Conservation (phyloP, 345 rosid genomes). For the Brassica napus region DNA sequence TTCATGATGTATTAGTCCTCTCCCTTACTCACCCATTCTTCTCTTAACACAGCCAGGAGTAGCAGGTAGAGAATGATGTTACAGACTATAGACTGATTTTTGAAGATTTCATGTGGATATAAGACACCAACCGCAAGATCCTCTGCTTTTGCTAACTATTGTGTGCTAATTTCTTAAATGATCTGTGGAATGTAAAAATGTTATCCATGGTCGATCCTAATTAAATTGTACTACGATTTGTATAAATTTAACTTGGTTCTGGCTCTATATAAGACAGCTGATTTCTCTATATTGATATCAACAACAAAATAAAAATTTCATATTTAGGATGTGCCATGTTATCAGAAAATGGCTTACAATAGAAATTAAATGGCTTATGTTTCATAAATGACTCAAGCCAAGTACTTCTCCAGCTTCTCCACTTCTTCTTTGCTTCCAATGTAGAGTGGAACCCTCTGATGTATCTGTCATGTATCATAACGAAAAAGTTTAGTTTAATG, state of each 20-base stretch:
- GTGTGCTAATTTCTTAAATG: neutral
- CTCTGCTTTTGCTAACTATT: slow-evolving; percentile 1
- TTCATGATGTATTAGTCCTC: too few species aligned
- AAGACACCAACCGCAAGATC: too few species aligned
- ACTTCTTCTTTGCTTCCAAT: slow-evolving; percentile 93
- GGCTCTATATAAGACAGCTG: neutral
- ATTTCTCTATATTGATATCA: slow-evolving; percentile 20
- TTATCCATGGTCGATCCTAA: neutral
- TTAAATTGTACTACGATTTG: neutral
- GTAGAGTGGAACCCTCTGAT: slow-evolving; percentile 88
- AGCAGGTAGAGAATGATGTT: too few species aligned
- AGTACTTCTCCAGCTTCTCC: slow-evolving; percentile 87
- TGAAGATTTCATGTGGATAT: too few species aligned
- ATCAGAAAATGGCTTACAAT: slow-evolving; percentile 29
- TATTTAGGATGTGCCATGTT: slow-evolving; percentile 3
- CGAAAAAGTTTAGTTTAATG: neutral
- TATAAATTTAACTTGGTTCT: slow-evolving; percentile 5
- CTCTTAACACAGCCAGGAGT: too few species aligned
- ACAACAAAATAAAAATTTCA: slow-evolving; percentile 27
- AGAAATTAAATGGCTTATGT: slow-evolving; percentile 21
- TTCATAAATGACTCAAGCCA: slow-evolving; percentile 56
- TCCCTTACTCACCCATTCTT: too few species aligned
- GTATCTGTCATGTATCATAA: slow-evolving; percentile 53
- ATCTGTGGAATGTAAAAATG: neutral
- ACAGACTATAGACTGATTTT: too few species aligned